Conservation (phyloP, 2,329 filamentous ascomycete genomes). For the Sarocladium kiliense region DNA sequence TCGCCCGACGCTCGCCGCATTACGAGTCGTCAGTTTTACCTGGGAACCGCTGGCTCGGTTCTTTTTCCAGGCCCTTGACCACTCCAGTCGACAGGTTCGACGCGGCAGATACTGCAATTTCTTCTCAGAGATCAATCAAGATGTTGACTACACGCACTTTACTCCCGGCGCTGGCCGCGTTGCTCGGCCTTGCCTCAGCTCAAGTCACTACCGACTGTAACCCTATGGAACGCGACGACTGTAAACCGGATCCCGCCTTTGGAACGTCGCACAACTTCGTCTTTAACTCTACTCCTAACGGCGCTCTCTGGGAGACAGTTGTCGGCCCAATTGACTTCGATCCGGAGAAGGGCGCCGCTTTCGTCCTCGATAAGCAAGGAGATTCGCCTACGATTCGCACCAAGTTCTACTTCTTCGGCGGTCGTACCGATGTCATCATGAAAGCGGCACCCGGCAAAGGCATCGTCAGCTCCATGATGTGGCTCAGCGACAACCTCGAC, state of each 20-base stretch:
- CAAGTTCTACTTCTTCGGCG: conserved; percentile 83
- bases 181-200: conserved; percentile 48
- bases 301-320: conserved; percentile 63
- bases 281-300: conserved; percentile 58
- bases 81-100: not conserved
- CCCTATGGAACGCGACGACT: conserved; percentile 62
- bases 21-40: not conserved
- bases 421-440: conserved; percentile 71
- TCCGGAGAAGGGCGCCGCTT: conserved; percentile 58
- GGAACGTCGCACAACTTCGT: conserved; percentile 56
- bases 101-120: not conserved
- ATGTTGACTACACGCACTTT: conserved; percentile 19
- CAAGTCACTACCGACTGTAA: conserved; percentile 78
- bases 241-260: conserved; percentile 67
- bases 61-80: not conserved
- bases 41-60: conserved; percentile 5
- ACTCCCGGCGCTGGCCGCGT: conserved; percentile 25
- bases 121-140: conserved; percentile 14
- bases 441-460: conserved; percentile 71
- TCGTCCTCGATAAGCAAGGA: conserved; percentile 64
- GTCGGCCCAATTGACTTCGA: conserved; percentile 61
- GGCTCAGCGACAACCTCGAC: conserved; percentile 78
- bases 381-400: conserved; percentile 76
- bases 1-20: not conserved
- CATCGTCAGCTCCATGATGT: conserved; percentile 76